Evolutionary conservation across 2,329 filamentous ascomycete genomes (phyloP), one percentile per base, ranked within the genome.

Genomic region (Botrytis porri): DNA sequence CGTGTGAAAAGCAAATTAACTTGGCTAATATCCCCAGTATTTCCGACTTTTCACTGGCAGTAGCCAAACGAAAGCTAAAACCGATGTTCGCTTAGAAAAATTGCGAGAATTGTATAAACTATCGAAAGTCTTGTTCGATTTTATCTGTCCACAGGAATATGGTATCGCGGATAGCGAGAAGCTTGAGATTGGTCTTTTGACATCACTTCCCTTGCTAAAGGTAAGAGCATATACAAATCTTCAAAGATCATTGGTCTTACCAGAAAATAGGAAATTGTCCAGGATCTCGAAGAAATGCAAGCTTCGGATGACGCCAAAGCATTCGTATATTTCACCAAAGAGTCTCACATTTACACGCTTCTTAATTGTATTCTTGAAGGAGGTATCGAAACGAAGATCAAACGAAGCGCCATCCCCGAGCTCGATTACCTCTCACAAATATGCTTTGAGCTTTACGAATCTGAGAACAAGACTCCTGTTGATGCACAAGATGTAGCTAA

Each of bases 311-410:
- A 97, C 77, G 94, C 95, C 62, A 98, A 98, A 81, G 95, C 92
- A 2, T 98, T 98, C 85, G 93, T 98, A 83, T 99, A 99, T 84
- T 99, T 99, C 83, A 99, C 96, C 76, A 99, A 99, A 83, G 96
- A 99, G 83, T 97, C 94, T 0, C 96, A 99, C 82, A 98, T 99
- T 76, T 99, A 99, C 84, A 99, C 96, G 8, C 88, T 99, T 8
- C 88, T 99, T 73, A 99, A 99, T 82, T 98, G 95, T 82, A 98
- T 99, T 77, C 88, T 99, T 39, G 96, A 99, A 82, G 96, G 97
- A 74, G 97, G 96, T 43, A 93, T 99, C 76, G 93, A 97, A 80
- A 98, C 95, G 37, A 99, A 99, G 84, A 98, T 99, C 80, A 92
- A 94, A 78, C 92, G 97, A 54, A 95, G 94, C 79, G 94, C 93